Evolutionary conservation across 164 flowering plant genomes (phyloP).

Genomic region (Litsea cubeba): DNA sequence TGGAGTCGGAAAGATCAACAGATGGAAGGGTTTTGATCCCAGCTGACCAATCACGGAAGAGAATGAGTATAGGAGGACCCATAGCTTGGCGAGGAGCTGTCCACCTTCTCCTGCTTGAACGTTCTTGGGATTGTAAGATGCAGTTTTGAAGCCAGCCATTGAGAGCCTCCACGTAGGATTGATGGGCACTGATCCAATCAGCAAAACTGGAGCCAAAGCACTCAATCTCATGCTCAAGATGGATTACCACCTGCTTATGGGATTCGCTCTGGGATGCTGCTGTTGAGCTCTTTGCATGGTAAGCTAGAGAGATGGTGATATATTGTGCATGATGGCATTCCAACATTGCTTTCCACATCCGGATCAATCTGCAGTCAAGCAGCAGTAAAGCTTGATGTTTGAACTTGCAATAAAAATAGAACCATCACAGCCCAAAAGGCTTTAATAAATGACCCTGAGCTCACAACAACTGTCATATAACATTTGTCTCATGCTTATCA

Average conservation of each 20-base stretch:
- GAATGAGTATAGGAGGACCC: slow-evolving; percentile 88
- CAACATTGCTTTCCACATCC: slow-evolving; percentile 97
- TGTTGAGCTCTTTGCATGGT: slow-evolving; percentile 57
- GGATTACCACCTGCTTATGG: slow-evolving; percentile 39
- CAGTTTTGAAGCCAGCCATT: slow-evolving; percentile 84
- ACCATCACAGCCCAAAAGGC: background rate
- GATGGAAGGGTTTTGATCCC: slow-evolving; percentile 50
- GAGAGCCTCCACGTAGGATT: slow-evolving; percentile 70
- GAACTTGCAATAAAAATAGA: background rate
- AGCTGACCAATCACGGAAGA: slow-evolving; percentile 62
- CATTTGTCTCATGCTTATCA: no score
- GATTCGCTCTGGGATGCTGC: slow-evolving; percentile 38
- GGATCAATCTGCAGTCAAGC: slow-evolving; percentile 47
- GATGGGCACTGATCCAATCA: slow-evolving; percentile 61
- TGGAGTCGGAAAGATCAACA: slow-evolving; percentile 51
- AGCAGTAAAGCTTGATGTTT: background rate
- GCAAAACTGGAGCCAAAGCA: slow-evolving; percentile 77
- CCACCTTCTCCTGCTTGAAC: slow-evolving; percentile 39
- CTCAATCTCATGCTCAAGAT: slow-evolving; percentile 67
- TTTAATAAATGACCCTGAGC: background rate
- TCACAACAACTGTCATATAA: no score
- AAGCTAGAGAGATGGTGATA: slow-evolving; percentile 90
- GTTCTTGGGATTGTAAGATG: slow-evolving; percentile 61
- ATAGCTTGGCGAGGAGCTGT: slow-evolving; percentile 72
- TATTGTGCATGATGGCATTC: slow-evolving; percentile 95